phyloP scores from a whole-genome alignment of 2,329 filamentous ascomycete species.

The Sclerotinia borealis region DNA sequence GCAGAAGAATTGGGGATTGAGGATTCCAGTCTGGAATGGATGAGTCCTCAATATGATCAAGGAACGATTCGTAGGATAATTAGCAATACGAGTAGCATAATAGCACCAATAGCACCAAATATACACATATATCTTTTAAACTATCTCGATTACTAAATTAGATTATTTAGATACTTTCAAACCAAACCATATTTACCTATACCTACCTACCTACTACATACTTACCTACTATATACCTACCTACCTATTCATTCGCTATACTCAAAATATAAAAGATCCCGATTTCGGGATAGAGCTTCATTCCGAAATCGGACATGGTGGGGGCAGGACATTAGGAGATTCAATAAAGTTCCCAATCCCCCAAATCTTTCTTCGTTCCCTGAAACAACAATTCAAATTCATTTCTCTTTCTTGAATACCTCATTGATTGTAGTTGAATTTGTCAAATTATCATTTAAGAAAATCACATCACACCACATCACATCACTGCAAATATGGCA shows the following conservation, averaged over 20 bases:
- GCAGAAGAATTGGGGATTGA: too few relatives aligned
- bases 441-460: background rate
- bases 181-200: background rate
- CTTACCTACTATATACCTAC: too few relatives aligned
- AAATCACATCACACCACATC: too few relatives aligned
- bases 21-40: too few relatives aligned
- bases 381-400: background rate
- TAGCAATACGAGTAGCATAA: too few relatives aligned
- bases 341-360: background rate
- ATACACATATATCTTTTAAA: background rate
- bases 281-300: background rate
- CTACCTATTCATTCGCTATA: background rate
- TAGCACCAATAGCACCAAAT: background rate
- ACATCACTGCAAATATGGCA: conserved; percentile 47
- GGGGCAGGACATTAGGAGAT: background rate
- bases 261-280: too few relatives aligned
- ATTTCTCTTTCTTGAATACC: background rate
- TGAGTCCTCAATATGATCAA: background rate
- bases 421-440: background rate
- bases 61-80: background rate
- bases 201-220: too few relatives aligned
- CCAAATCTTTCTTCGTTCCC: background rate
- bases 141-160: too few relatives aligned
- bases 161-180: background rate
- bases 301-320: conserved; percentile 4